These are phyloP conservation scores for Sanghuangporus weigelae DNA, from an alignment of 1,284 basidiomycete species.

Conservation along the genomic window DNA sequence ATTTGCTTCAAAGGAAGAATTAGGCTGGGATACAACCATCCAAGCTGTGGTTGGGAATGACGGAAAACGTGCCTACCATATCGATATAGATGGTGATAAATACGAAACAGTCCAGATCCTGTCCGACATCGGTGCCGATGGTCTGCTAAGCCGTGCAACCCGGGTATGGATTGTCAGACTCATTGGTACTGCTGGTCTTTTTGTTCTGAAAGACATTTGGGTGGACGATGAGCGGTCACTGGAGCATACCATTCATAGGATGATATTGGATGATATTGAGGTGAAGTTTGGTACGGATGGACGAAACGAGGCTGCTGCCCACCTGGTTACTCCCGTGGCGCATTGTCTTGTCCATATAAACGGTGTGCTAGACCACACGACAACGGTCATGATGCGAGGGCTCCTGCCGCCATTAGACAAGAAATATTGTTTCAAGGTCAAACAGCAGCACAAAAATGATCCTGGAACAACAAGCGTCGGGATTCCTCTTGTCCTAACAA, in stretches of 20 bases:
- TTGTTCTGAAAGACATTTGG: not conserved
- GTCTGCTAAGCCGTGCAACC: not conserved
- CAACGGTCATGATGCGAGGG: not conserved
- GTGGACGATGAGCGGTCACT: not conserved
- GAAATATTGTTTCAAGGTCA: not conserved
- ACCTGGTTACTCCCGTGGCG: not conserved
- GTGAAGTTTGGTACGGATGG: not conserved
- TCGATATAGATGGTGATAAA: not conserved
- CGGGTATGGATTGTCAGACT: not conserved
- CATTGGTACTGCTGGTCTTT: not conserved
- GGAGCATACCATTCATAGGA: not conserved
- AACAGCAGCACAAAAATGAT: not conserved
- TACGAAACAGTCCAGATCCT: not conserved
- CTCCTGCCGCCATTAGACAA: not conserved
- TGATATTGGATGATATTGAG: not conserved
- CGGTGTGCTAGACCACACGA: not conserved
- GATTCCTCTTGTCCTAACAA: not conserved
- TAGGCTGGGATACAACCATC: conserved; percentile 5
- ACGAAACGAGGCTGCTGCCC: not conserved
- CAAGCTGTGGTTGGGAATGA: not conserved
- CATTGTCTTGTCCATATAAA: not conserved
- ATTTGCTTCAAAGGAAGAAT: conserved; percentile 1
- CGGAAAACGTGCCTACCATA: not conserved
- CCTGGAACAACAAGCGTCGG: not conserved
- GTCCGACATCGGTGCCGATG: not conserved